Evolutionary conservation across 1,284 basidiomycete genomes (phyloP), one percentile per base, ranked within the genome.

Genomic region (Clitocybe nebularis): DNA sequence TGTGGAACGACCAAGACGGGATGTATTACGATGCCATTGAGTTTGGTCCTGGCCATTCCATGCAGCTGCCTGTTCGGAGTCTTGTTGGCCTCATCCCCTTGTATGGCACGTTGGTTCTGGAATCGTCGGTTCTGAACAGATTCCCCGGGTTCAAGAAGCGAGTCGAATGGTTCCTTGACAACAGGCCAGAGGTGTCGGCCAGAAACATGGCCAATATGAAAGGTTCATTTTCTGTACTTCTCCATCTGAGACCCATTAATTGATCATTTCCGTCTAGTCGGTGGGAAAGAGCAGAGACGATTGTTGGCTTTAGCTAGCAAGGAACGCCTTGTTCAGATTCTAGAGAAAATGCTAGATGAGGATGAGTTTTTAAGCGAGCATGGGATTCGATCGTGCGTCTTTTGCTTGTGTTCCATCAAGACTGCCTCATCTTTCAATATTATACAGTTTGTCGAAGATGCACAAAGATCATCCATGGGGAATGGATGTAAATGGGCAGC

Each of bases 11-110:
- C 53, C 68, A 93, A 54, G 93, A 97, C 54, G 94, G 93, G 11
- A 89, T 98, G 82, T 99, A 98, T 72, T 99, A 95, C 62, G 95
- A 99, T 57, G 94, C 90, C 28, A 94, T 96, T 53, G 81, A 90
- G 50, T 94, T 93, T 67, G 88, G 86, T n/a, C 78, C 79, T 2
- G 83, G 84, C n/a, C 68, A 87, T 52, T 74, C 81, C 11, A 90
- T 92, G 72, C 93, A 95, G 61, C 74, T 99, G 40, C 93, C 93
- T 5, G 82, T 99, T 43, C 83, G 90, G 62, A 92, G 87, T 57
- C 79, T 99, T 51, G 93, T 98, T 48, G 94, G 95, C 17, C 75
- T 99, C 44, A 97, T 98, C 51, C 95, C 95, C 4, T 76, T 98
- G 16, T 98, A 95, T 63, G 94, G 89, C 2, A 97, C 93, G 0